Evolutionary conservation across 208 protist genomes (phyloP).

Genomic region (Trichomonas vaginalis): DNA sequence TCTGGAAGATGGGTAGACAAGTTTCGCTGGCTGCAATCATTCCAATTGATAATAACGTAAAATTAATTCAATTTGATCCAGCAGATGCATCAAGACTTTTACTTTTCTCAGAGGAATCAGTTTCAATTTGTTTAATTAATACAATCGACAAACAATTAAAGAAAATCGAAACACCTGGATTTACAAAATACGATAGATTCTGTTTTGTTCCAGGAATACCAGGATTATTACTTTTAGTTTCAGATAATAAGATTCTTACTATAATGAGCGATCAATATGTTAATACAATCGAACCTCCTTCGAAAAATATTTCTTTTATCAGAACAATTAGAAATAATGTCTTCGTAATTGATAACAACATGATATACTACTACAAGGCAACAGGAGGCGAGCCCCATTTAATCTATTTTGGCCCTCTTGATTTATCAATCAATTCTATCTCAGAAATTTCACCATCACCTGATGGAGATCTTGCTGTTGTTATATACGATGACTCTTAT

Average conservation of each 20-base stretch:
- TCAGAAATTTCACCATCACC: not conserved
- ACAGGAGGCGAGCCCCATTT: not conserved
- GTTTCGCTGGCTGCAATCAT: not conserved
- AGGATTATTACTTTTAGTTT: not conserved
- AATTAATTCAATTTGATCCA: not conserved
- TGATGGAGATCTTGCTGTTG: constrained; percentile 1
- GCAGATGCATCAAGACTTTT: not conserved
- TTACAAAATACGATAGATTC: not conserved
- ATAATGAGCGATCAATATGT: not conserved
- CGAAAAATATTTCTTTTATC: not conserved
- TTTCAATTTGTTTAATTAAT: not conserved
- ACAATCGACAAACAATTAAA: not conserved
- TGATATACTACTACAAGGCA: not conserved
- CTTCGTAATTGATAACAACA: not conserved
- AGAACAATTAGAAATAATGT: not conserved
- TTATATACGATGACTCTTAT: constrained; percentile 1
- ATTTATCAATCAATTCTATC: not conserved
- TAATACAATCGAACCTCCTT: not conserved
- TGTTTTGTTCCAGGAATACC: not conserved
- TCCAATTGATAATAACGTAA: not conserved
- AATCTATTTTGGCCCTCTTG: not conserved
- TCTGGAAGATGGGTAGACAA: constrained; percentile 5
- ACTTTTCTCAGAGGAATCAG: not conserved
- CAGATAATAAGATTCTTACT: not conserved
- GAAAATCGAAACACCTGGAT: not conserved